A percentile compares a stretch with the other conserved stretches of the same genome.
These are phyloP conservation scores for Helicocarpus griseus DNA, from an alignment of 2,329 filamentous ascomycete species.

Conservation along the genomic window DNA sequence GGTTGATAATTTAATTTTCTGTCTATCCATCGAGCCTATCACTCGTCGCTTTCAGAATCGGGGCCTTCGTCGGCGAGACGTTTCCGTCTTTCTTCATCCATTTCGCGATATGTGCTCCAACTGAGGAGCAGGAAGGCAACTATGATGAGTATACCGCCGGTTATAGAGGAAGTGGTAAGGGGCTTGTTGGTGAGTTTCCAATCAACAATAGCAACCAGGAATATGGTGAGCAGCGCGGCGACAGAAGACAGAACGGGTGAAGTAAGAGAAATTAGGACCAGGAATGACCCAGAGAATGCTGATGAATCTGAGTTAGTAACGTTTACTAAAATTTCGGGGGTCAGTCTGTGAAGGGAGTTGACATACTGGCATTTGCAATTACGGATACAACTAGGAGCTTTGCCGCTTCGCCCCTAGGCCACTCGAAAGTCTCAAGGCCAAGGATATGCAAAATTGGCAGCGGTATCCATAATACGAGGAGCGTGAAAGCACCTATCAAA, in stretches of 20 bases:
- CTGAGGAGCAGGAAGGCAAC: constrained; percentile 76
- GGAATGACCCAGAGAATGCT: constrained; percentile 82
- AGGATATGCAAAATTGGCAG: constrained; percentile 71
- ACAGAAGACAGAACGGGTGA: constrained; percentile 88
- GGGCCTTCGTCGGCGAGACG: constrained; percentile 36
- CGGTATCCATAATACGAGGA: constrained; percentile 84
- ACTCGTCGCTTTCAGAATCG: constrained; percentile 34
- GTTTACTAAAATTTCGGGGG: constrained; percentile 7
- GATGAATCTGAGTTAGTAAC: not conserved
- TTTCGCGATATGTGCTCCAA: constrained; percentile 88
- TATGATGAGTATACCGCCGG: constrained; percentile 81
- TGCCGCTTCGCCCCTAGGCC: constrained; percentile 68
- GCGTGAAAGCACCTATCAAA: constrained; percentile 76
- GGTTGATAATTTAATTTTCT: not conserved
- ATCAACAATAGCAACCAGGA: constrained; percentile 87
- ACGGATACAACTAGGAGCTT: constrained; percentile 73
- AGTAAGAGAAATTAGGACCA: constrained; percentile 86
- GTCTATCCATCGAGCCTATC: not conserved
- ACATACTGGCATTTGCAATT: constrained; percentile 68
- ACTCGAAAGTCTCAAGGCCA: constrained; percentile 71
- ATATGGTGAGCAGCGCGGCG: constrained; percentile 88
- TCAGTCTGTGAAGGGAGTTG: not conserved
- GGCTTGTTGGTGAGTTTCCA: constrained; percentile 74
- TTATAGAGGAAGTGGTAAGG: constrained; percentile 62
- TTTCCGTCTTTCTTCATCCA: constrained; percentile 69